These are phyloP conservation scores for Blastocystis sp. DNA, from an alignment of 352 stramenopile genomes.

Conservation along the genomic window DNA sequence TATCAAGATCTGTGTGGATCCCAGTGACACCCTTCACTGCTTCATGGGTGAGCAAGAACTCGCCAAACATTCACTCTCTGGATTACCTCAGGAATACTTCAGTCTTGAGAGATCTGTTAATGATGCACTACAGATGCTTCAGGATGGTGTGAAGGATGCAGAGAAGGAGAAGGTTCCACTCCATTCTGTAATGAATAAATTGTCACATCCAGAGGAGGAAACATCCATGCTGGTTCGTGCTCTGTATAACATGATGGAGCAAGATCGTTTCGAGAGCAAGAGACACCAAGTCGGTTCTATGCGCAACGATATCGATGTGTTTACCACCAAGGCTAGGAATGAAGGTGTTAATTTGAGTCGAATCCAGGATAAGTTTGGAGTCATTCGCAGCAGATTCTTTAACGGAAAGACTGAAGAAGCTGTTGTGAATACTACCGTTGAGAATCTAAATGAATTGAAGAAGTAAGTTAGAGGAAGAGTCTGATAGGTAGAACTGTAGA, in stretches of 20 bases:
- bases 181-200: background rate
- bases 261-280: background rate
- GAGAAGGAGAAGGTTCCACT: background rate
- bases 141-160: background rate
- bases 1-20: background rate
- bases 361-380: background rate
- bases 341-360: background rate
- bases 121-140: background rate
- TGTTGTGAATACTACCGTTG: background rate
- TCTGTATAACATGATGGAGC: background rate
- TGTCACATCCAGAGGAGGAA: background rate
- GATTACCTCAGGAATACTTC: background rate
- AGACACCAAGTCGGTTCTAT: background rate
- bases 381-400: background rate
- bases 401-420: background rate
- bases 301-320: background rate
- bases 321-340: background rate
- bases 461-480: background rate
- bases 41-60: background rate
- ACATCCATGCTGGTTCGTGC: background rate
- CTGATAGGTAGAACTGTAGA: background rate
- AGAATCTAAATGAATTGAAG: background rate
- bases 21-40: background rate
- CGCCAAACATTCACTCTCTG: background rate
- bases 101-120: background rate